Percentiles rank a stretch among this genome's conserved stretches.
Conservation (phyloP, 495 filamentous ascomycete species). For the Jackrogersella minutella region DNA sequence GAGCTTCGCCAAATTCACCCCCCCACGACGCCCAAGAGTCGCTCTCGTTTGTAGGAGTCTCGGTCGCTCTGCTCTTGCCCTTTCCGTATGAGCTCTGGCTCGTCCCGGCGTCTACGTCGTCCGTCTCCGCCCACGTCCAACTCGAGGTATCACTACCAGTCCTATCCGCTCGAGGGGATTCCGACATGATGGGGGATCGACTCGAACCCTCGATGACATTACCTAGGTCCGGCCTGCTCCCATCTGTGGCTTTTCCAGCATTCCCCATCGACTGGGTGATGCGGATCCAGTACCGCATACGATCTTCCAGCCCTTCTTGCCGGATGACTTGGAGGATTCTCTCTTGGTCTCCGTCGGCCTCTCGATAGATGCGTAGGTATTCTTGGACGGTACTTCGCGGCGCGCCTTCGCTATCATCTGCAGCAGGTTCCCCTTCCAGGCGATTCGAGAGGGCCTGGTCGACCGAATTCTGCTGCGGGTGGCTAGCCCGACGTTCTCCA, state of each 20-base stretch:
- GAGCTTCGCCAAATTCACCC: slow-evolving; percentile 28
- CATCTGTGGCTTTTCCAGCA: slow-evolving; percentile 3
- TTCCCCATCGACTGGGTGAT: slow-evolving; percentile 44
- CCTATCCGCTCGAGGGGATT: slow-evolving; percentile 28
- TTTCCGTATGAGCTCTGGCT: slow-evolving; percentile 42
- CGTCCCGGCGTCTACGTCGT: slow-evolving; percentile 40
- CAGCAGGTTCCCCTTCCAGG: not conserved
- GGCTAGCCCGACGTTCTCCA: not conserved
- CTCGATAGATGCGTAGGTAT: slow-evolving; percentile 61
- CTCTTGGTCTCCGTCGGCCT: slow-evolving; percentile 65
- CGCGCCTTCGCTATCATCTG: slow-evolving; percentile 4
- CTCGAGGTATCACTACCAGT: slow-evolving; percentile 42
- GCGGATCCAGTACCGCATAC: slow-evolving; percentile 61
- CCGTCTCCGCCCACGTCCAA: slow-evolving; percentile 45
- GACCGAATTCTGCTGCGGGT: not conserved
- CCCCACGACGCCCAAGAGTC: slow-evolving; percentile 33
- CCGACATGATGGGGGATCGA: slow-evolving; percentile 20
- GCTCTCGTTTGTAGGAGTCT: slow-evolving; percentile 3
- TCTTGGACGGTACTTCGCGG: slow-evolving; percentile 48
- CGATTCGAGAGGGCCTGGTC: slow-evolving; percentile 1
- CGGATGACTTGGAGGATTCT: slow-evolving; percentile 68
- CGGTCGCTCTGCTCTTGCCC: slow-evolving; percentile 38
- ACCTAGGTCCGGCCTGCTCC: not conserved
- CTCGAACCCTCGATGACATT: not conserved
- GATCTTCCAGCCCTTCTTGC: slow-evolving; percentile 65